Conservation (phyloP, 371 early-diverging fungal species). For the Zychaea mexicana region DNA sequence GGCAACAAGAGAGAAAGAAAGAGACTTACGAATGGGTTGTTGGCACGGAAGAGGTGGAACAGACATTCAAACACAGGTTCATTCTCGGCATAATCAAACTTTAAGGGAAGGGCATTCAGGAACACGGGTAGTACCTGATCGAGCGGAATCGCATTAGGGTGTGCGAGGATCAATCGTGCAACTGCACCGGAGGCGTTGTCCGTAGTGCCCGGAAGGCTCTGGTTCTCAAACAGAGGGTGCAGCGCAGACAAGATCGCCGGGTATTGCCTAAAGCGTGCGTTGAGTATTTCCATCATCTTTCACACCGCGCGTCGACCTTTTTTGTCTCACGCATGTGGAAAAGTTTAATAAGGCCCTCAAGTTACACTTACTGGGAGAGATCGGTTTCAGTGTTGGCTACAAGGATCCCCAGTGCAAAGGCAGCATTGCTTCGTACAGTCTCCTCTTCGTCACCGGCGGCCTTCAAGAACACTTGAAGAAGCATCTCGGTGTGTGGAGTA, state of each 20-base stretch:
- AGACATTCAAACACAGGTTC: conserved; percentile 74
- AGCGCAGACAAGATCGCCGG: conserved; percentile 66
- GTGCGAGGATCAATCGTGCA: conserved; percentile 47
- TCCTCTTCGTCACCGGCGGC: conserved; percentile 75
- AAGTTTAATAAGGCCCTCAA: background rate
- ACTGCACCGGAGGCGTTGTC: conserved; percentile 91
- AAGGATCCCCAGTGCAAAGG: conserved; percentile 80
- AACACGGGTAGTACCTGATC: conserved; percentile 78
- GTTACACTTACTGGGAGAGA: conserved; percentile 47
- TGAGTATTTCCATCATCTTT: background rate
- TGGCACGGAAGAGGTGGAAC: conserved; percentile 57
- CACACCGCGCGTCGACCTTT: background rate
- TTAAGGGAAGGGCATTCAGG: conserved; percentile 71
- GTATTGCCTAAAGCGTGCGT: conserved; percentile 52
- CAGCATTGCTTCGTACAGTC: conserved; percentile 84
- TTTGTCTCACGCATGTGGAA: background rate
- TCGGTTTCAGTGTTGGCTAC: conserved; percentile 69
- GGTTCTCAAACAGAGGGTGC: conserved; percentile 68
- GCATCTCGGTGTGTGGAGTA: conserved; percentile 71
- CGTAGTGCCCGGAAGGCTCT: conserved; percentile 62
- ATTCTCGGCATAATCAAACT: conserved; percentile 81
- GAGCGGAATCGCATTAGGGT: conserved; percentile 73
- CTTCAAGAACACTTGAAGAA: conserved; percentile 63
- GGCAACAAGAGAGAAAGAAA: background rate
- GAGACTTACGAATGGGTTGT: conserved; percentile 48